Percentiles rank a stretch among this genome's conserved stretches.
Evolutionary conservation across 2,329 filamentous ascomycete genomes (phyloP).

Genomic region (Penicillium sp.): DNA sequence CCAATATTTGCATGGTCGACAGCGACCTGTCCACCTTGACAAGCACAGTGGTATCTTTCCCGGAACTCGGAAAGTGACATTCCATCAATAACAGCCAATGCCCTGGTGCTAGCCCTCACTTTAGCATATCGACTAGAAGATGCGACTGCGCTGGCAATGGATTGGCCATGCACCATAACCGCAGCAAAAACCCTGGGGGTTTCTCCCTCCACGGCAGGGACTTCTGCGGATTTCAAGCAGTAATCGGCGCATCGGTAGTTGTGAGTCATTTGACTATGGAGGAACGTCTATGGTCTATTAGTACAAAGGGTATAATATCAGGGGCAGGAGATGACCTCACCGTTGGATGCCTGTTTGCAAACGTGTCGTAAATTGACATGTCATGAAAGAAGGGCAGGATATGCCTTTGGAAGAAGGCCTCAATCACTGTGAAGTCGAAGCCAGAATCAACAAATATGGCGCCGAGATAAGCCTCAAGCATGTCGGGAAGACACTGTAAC

Average conservation of each 20-base stretch:
- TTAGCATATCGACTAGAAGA: constrained; percentile 72
- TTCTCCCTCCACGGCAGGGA: constrained; percentile 46
- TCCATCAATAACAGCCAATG: constrained; percentile 45
- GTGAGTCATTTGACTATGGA: constrained; percentile 62
- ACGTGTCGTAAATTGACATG: constrained; percentile 83
- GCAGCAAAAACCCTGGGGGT: constrained; percentile 60
- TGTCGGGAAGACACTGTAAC: constrained; percentile 65
- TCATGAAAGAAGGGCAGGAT: constrained; percentile 77
- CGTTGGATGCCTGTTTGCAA: constrained; percentile 80
- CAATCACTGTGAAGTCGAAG: constrained; percentile 72
- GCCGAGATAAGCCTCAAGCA: constrained; percentile 84
- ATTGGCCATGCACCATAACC: constrained; percentile 70
- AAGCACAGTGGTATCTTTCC: constrained; percentile 61
- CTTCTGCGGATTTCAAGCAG: constrained; percentile 46
- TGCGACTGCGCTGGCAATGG: constrained; percentile 61
- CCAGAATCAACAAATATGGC: constrained; percentile 86
- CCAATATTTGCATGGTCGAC: constrained; percentile 20
- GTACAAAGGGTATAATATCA: background rate
- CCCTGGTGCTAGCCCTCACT: constrained; percentile 47
- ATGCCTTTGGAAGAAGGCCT: constrained; percentile 71
- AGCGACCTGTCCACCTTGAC: constrained; percentile 34
- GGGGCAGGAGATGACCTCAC: constrained; percentile 27
- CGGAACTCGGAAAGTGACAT: constrained; percentile 59
- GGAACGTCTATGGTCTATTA: constrained; percentile 52
- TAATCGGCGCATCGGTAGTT: constrained; percentile 65